phyloP scores from a whole-genome alignment of 1,284 basidiomycete species.

The Leccinum subrobustum region DNA sequence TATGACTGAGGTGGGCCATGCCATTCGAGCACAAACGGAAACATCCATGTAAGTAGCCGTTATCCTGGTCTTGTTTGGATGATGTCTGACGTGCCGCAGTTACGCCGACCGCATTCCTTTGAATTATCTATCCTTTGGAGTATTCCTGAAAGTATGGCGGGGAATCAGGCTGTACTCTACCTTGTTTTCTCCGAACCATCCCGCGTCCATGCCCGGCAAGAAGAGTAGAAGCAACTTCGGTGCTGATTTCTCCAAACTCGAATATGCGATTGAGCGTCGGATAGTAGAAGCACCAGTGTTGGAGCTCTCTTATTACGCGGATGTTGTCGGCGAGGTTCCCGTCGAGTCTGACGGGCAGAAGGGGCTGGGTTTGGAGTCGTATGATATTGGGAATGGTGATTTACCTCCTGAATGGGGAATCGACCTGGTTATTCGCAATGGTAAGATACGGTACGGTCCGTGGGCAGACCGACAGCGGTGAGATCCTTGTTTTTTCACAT shows the following conservation, averaged over 20 bases:
- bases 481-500: slow-evolving; percentile 10
- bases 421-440: slow-evolving; percentile 77
- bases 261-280: slow-evolving; percentile 86
- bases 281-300: slow-evolving; percentile 75
- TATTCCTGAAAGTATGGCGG: slow-evolving; percentile 34
- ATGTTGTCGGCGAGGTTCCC: slow-evolving; percentile 71
- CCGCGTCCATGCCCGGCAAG: slow-evolving; percentile 24
- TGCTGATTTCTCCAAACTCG: slow-evolving; percentile 53
- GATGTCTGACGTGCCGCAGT: slow-evolving; percentile 19
- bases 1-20: slow-evolving; percentile 64
- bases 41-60: slow-evolving; percentile 44
- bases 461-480: slow-evolving; percentile 92
- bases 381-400: slow-evolving; percentile 84
- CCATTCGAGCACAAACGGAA: slow-evolving; percentile 58
- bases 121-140: slow-evolving; percentile 29
- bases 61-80: background rate
- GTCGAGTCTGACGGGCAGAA: slow-evolving; percentile 34
- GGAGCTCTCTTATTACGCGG: slow-evolving; percentile 82
- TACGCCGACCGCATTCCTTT: slow-evolving; percentile 32
- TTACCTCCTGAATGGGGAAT: slow-evolving; percentile 90
- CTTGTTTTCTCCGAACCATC: slow-evolving; percentile 25
- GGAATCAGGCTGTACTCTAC: slow-evolving; percentile 46
- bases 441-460: slow-evolving; percentile 81
- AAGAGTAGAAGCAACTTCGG: slow-evolving; percentile 51
- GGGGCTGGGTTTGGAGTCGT: slow-evolving; percentile 42